Evolutionary conservation across 257 asterid species (phyloP), one percentile per base, ranked within the genome.

Genomic region (Orobanche coerulescens): DNA sequence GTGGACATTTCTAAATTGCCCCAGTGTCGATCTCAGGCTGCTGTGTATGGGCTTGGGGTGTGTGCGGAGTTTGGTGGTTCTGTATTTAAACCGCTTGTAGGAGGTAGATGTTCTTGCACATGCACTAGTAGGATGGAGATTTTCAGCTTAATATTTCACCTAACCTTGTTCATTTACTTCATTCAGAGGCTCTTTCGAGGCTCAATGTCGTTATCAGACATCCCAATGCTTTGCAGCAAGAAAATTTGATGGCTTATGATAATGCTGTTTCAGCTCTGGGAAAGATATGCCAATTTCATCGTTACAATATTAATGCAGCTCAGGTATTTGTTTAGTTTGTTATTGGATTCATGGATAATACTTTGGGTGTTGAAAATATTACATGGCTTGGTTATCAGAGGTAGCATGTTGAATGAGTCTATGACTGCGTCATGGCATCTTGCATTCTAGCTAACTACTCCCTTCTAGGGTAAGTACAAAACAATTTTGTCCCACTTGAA

Each of bases 201-300:
- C 85, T 90, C 77, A 85, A 90, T 73, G 84, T 81, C 42, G 94
- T 90, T 65, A 81, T 90, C 58, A 59, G 87, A 67, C 78, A 85
- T 76, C 87, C 97, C 18, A 80, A 69, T 78, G 94, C 94, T 49
- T 54, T 70, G 73, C 87, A 82, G 73, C 71, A 82, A 5, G 97
- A 90, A 31, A 81, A 81, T 64, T 80, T 81, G 67, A 89, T 93
- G 98, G 97, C 98, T 56, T 89, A 93, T 48, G 98, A 93, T 66
- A 93, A 93, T 76, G 98, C 97, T 40, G 96, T 93, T 62, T 93
- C 98, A 49, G 97, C 98, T 44, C 67, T 93, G 31, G 97, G 98
- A 67, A 93, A 93, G 89, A 89, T 93, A 67, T 89, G 95, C 48
- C 94, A 79, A 64, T 84, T 79, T 69, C 95, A 93, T 65, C 98